phyloP scores from a whole-genome alignment of 345 rosid genomes.

The Clausena lansium region DNA sequence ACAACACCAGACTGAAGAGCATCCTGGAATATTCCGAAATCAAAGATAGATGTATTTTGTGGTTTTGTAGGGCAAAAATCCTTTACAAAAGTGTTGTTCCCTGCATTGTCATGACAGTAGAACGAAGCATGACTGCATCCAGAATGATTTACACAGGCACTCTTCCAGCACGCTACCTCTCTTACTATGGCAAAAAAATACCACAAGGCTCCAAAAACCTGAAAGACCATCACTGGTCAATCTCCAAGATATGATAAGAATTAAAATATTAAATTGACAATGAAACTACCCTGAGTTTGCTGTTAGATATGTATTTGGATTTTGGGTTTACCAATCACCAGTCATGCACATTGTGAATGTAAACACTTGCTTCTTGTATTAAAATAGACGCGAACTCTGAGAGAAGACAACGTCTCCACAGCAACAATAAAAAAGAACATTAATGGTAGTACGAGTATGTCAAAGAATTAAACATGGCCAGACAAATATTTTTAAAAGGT shows the following conservation, averaged over 20 bases:
- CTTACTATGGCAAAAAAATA: conserved; percentile 16
- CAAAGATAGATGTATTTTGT: conserved; percentile 11
- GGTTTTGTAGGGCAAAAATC: conserved; percentile 22
- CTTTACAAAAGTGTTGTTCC: conserved; percentile 10
- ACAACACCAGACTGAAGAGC: conserved; percentile 37
- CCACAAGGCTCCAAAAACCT: conserved; percentile 32
- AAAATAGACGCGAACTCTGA: background rate
- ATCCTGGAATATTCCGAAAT: conserved; percentile 35
- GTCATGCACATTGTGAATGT: no score
- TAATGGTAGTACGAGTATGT: background rate
- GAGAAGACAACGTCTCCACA: background rate
- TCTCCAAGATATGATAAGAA: no score
- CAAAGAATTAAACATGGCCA: background rate
- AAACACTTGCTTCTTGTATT: no score
- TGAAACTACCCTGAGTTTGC: no score
- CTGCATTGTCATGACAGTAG: conserved; percentile 18
- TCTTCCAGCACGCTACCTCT: conserved; percentile 20
- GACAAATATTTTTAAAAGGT: background rate
- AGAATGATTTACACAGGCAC: conserved; percentile 20
- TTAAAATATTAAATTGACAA: no score
- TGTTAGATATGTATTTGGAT: no score
- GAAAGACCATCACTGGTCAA: no score
- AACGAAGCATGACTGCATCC: conserved; percentile 11
- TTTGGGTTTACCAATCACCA: no score
- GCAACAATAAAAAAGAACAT: background rate